Evolutionary conservation across 2,329 filamentous ascomycete species (phyloP), one percentile per base, ranked within the genome.

Genomic region (Trichoderma sp.): DNA sequence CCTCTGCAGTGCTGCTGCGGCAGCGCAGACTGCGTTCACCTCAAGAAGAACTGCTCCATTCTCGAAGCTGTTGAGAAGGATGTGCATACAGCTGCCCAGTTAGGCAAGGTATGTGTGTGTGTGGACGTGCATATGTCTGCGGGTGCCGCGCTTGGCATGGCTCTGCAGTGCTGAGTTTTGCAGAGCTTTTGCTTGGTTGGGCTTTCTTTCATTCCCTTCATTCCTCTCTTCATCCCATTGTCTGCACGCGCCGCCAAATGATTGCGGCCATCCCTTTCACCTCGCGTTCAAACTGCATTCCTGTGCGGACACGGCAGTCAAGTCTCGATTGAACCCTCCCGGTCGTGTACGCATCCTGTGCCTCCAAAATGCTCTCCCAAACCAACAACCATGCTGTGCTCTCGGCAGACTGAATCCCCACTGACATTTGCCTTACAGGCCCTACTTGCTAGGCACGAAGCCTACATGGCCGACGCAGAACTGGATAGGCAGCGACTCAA

Each of bases 401-500:
- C 11, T 20, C 36, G 39, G 55, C 68, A 71, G 57, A 75, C 76
- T 73, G 74, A 78, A 72, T 84, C 86, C 75, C 87, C 87, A 84
- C 92, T 97, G 83, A 97, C 90, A 68, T 92, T 89, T 82, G 84
- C 88, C 68, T 82, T 92, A 72, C 90, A 98, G 96, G 94, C 94
- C 73, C 87, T 99, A 71, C 89, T 99, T 55, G 90, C 92, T 74
- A 92, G 95, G 77, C 95, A 99, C 88, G 95, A 98, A 85, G 90
- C 93, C 72, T 98, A 97, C 82, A 95, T 98, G 87, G 91, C 91
- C 76, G 94, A 97, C 81, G 94, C 95, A 72, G 94, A 97, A 84
- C 90, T 90, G 76, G 94, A 98, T 80, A 92, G 95, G 73, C 84
- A 86, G 73, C 88, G 91, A 73, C 90, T 98, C 82, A 87, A 88